phyloP scores from a whole-genome alignment of 306 rosid species.

The Luffa aegyptiaca region DNA sequence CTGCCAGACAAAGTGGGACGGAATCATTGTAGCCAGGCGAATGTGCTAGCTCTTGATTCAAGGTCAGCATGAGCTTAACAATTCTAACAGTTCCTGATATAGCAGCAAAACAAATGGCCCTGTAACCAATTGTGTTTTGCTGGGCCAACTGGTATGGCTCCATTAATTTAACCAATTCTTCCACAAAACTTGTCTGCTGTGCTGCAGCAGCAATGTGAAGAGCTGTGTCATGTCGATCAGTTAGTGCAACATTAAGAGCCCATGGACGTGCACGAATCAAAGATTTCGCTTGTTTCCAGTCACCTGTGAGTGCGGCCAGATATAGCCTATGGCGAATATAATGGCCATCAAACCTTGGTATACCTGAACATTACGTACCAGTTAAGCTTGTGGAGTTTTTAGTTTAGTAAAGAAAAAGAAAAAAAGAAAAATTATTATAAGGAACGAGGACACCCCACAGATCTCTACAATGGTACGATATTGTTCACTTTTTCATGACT shows the following conservation, averaged over 20 bases:
- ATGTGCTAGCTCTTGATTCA: not conserved
- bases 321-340: not conserved
- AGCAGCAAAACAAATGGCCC: slow-evolving; percentile 10
- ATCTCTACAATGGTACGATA: too few species aligned
- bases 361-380: too few species aligned
- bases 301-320: not conserved
- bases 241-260: too few species aligned
- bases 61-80: not conserved
- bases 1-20: slow-evolving; percentile 4
- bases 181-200: not conserved
- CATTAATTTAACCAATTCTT: not conserved
- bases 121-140: not conserved
- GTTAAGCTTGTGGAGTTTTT: too few species aligned
- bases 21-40: not conserved
- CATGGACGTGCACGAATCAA: too few species aligned
- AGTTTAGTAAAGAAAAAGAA: too few species aligned
- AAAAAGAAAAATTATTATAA: too few species aligned
- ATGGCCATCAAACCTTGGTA: too few species aligned
- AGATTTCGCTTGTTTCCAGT: not conserved
- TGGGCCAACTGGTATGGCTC: not conserved
- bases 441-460: too few species aligned
- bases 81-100: not conserved
- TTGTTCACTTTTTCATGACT: too few species aligned
- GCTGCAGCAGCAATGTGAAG: not conserved
- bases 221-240: not conserved